A percentile compares a stretch with the other conserved stretches of the same genome.
These are phyloP conservation scores for thale cress (Arabidopsis thaliana) DNA, from an alignment of 345 rosid species.

Conservation along the genomic window TAIR10.1 NC_003074.8:9937001-9937500, in stretches of 20 bases:
- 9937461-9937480: not conserved
- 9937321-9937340: no score
- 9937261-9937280: no score
- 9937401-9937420: no score
- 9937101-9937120: constrained; percentile 36
- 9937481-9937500: not conserved
- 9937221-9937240: not conserved
- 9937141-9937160: not conserved
- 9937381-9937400: no score
- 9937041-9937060: constrained; percentile 44
- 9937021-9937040: constrained; percentile 54
- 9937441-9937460: no score
- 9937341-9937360: no score
- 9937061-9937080: constrained; percentile 52
- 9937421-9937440: no score
- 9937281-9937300: no score
- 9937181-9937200: not conserved
- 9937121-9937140: constrained; percentile 47
- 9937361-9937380: no score
- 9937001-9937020: constrained; percentile 59
- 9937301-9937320: no score
- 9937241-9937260: no score
- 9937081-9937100: constrained; percentile 46
- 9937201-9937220: not conserved
- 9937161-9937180: not conserved